Percentiles rank a stretch among this genome's conserved stretches.
These are phyloP conservation scores for Malus orientalis DNA, from an alignment of 306 rosid species.

Conservation along the genomic window DNA sequence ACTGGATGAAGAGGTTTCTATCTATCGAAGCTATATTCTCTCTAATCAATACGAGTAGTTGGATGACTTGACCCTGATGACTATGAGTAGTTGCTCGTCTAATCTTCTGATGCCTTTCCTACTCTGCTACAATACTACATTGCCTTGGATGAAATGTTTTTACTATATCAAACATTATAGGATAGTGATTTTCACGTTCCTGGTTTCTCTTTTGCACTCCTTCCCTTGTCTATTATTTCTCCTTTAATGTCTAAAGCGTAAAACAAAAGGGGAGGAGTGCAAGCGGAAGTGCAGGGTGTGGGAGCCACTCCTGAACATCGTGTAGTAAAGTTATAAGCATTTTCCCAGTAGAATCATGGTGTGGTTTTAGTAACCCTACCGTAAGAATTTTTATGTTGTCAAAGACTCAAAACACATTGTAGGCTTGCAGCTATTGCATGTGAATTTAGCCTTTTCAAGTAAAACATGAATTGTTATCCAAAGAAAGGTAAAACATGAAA, in stretches of 20 bases:
- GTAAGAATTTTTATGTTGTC: not conserved
- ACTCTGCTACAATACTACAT: not conserved
- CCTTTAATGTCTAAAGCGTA: too few species aligned
- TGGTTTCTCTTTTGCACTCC: not conserved
- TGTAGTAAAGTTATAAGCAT: not conserved
- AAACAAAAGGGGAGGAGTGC: too few species aligned
- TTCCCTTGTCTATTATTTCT: too few species aligned
- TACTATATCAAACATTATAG: not conserved
- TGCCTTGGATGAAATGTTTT: not conserved
- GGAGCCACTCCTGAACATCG: too few species aligned
- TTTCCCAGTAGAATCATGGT: not conserved
- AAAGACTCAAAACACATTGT: not conserved
- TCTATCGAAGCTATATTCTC: too few species aligned
- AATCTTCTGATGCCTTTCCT: not conserved
- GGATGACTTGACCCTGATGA: too few species aligned
- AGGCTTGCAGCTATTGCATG: not conserved
- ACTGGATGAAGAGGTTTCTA: too few species aligned
- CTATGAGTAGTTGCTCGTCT: too few species aligned
- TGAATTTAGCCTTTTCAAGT: not conserved
- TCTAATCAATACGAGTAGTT: too few species aligned
- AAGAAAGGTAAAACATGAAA: not conserved
- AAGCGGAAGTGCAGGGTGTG: too few species aligned
- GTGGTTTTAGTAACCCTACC: not conserved
- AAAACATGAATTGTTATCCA: not conserved
- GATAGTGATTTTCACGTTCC: not conserved